phyloP scores from a whole-genome alignment of 352 stramenopile genomes.

The Pilasporangium apinafurcum region DNA sequence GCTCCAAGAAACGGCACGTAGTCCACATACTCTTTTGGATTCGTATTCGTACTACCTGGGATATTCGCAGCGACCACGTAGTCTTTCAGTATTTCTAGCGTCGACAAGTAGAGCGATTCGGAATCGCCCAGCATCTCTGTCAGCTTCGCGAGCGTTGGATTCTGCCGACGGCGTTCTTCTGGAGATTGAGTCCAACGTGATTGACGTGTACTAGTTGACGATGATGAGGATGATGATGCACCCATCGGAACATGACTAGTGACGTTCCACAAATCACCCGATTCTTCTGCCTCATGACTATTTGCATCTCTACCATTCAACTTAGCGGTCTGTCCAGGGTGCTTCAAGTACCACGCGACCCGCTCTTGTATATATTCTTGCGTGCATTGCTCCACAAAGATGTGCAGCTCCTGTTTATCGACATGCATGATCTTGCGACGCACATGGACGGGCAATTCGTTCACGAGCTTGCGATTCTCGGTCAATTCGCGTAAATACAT shows the following conservation, averaged over 20 bases:
- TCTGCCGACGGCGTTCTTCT: constrained; percentile 71
- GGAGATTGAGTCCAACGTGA: constrained; percentile 15
- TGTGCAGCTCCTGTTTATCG: constrained; percentile 55
- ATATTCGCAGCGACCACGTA: constrained; percentile 68
- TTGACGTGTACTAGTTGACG: constrained; percentile 8
- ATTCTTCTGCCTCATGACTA: constrained; percentile 13
- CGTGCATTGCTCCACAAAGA: constrained; percentile 71
- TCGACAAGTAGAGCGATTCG: constrained; percentile 70
- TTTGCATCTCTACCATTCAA: constrained; percentile 7
- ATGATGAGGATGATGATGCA: constrained; percentile 15
- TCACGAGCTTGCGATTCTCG: constrained; percentile 73
- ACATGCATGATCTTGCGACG: constrained; percentile 78
- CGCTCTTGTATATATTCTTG: constrained; percentile 66
- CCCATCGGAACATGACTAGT: constrained; percentile 61
- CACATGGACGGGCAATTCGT: constrained; percentile 75
- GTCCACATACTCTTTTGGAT: constrained; percentile 79
- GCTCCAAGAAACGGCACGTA: constrained; percentile 78
- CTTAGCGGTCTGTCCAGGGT: constrained; percentile 15
- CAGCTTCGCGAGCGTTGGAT: constrained; percentile 51
- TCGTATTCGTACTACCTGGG: constrained; percentile 47
- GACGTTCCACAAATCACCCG: constrained; percentile 53
- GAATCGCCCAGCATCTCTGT: constrained; percentile 81
- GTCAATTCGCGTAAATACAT: constrained; percentile 75
- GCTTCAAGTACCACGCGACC: constrained; percentile 60
- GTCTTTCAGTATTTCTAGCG: constrained; percentile 72